Base-by-base conservation (phyloP, 805 yeast genomes). In the Myxozyma geophila region DNA sequence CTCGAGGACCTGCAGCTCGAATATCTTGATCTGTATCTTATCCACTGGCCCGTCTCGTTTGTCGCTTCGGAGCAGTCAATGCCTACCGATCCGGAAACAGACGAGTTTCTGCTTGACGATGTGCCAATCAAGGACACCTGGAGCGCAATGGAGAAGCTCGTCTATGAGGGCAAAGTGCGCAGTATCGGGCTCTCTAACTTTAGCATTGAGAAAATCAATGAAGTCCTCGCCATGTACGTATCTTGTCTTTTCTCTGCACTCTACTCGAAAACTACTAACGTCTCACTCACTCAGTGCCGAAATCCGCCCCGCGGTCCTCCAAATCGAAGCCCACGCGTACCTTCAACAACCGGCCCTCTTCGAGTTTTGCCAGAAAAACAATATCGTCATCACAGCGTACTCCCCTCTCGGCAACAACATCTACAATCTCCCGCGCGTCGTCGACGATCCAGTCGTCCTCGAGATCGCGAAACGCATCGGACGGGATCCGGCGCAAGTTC, bases 101-200 rank as follows among this genome's bases (percentile, higher is more conserved):
- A 80, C 48, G 67, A 70, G 19, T 75, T 79, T 60, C 82, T 79
- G 68, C 70, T 78, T 33, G 80, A 79, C 58, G 77, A 77, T 39
- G 73, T 81, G 21, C 59, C 67, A 10, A 89, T 88, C 48, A 73
- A 83, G 52, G 88, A 84, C 68, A 90, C 96, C 37, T 90, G 91
- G 49, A 79, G 82, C 72, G 78, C 84, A 35, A 84, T 80, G 71
- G 85, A 90, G 78, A 77, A 80, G 63, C 77, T 87, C 61, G 89
- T 84, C 65, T 80, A 80, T 39, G 80, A 81, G 70, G 86, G 88
- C 74, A 87, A 83, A 75, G 85, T 93, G 67, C 64, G 64, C 54
- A 43, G 90, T 40, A 82, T 89, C 73, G 95, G 95, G 66, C 89
- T 89, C 35, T 86, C 90, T 21, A 89, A 89, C 76, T 84, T 85